Evolutionary conservation across 257 asterid species (phyloP).

Genomic region (Primulina tabacum): DNA sequence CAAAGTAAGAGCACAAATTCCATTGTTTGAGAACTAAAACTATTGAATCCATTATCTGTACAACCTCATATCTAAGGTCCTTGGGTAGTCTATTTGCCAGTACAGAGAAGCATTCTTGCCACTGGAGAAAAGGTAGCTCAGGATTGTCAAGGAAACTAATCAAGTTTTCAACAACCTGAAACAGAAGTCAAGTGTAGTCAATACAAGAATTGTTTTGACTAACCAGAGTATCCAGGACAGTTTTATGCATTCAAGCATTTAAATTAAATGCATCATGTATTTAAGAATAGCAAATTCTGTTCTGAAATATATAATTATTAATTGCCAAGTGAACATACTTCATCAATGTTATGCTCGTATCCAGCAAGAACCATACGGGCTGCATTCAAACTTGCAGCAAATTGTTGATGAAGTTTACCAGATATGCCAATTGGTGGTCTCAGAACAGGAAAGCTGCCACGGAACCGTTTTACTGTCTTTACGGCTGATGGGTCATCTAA

Average conservation of each 20-base stretch:
- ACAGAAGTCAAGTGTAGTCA: conserved; percentile 26
- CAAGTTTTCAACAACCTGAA: conserved; percentile 91
- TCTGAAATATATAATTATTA: neutral
- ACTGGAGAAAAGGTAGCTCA: conserved; percentile 96
- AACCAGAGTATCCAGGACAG: neutral
- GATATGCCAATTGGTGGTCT: conserved; percentile 96
- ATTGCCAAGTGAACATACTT: conserved; percentile 49
- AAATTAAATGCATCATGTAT: too few relatives aligned
- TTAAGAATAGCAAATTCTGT: conserved; percentile 4
- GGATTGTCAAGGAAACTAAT: conserved; percentile 96
- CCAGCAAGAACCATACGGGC: conserved; percentile 98
- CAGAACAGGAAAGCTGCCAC: conserved; percentile 80
- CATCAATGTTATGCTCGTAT: conserved; percentile 89
- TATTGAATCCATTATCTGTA: conserved; percentile 1
- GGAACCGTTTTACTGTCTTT: conserved; percentile 90
- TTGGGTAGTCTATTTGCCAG: conserved; percentile 92
- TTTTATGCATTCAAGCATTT: conserved; percentile 13
- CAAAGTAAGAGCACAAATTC: neutral
- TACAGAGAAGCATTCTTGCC: conserved; percentile 99
- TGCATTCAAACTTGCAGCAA: conserved; percentile 94
- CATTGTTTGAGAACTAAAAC: neutral
- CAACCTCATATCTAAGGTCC: conserved; percentile 82
- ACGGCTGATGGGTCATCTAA: conserved; percentile 98
- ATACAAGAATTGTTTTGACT: conserved; percentile 3
- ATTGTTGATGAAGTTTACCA: conserved; percentile 92